phyloP scores from a whole-genome alignment of 768 basidiomycete species.

The Tulasnella calospora region DNA sequence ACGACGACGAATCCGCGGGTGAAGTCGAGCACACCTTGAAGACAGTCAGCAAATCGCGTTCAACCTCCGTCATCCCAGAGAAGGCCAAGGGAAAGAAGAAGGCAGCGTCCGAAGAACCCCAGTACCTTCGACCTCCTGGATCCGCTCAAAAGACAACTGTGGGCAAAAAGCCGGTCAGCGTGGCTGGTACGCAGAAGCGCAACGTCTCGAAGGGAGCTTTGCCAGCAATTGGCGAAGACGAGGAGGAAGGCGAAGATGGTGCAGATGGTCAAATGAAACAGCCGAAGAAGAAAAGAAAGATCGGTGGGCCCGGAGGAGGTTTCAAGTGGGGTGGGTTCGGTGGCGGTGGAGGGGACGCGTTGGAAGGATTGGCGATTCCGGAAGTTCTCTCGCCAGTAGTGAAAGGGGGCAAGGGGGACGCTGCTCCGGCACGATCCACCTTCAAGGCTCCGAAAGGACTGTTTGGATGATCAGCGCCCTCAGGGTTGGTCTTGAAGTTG shows the following conservation, averaged over 20 bases:
- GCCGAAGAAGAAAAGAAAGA: not conserved
- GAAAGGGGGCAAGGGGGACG: not conserved
- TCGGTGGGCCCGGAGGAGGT: not conserved
- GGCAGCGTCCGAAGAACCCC: not conserved
- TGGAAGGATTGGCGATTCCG: not conserved
- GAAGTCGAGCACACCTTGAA: not conserved
- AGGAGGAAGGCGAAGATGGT: constrained; percentile 1
- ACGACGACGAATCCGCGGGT: not conserved
- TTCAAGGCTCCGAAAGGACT: constrained; percentile 5
- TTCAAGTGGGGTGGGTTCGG: not conserved
- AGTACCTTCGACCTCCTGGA: not conserved
- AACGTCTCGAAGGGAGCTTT: not conserved
- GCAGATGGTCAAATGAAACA: not conserved
- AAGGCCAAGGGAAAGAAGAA: not conserved
- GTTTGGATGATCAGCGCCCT: not conserved
- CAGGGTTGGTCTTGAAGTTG: not conserved
- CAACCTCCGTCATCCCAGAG: not conserved
- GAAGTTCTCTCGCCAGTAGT: not conserved
- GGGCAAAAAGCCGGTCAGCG: not conserved
- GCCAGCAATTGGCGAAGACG: not conserved
- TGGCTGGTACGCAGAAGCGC: not conserved
- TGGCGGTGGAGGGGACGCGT: not conserved
- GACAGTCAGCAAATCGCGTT: not conserved
- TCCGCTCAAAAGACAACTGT: not conserved
- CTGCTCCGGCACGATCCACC: not conserved